phyloP scores from a whole-genome alignment of 495 filamentous ascomycete species.

The Aspergillus avenaceus region DNA sequence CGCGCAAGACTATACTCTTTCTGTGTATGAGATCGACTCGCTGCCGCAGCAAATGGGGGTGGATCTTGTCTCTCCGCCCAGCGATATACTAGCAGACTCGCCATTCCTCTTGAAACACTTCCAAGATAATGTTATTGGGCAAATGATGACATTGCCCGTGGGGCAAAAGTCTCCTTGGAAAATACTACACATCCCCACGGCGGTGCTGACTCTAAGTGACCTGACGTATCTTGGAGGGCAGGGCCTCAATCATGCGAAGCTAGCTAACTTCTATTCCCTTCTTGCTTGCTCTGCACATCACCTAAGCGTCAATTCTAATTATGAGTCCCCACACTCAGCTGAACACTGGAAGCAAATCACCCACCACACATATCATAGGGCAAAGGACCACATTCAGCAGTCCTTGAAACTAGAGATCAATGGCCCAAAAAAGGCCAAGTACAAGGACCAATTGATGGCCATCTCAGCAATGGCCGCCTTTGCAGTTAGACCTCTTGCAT shows the following conservation, averaged over 20 bases:
- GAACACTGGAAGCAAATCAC: constrained; percentile 25
- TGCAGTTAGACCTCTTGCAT: constrained; percentile 18
- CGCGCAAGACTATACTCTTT: background rate
- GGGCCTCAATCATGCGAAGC: constrained; percentile 25
- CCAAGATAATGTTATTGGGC: constrained; percentile 28
- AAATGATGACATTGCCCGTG: constrained; percentile 30
- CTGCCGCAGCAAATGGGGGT: background rate
- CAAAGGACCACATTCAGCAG: constrained; percentile 29
- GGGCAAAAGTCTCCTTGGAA: constrained; percentile 32
- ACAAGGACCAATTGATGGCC: constrained; percentile 40
- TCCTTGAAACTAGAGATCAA: constrained; percentile 27
- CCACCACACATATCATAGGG: constrained; percentile 23
- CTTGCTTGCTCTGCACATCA: constrained; percentile 29
- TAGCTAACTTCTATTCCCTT: constrained; percentile 30
- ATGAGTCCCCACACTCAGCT: constrained; percentile 6
- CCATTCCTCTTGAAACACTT: constrained; percentile 29
- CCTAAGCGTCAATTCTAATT: constrained; percentile 17
- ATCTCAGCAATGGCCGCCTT: constrained; percentile 28
- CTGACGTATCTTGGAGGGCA: constrained; percentile 27
- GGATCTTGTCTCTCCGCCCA: constrained; percentile 1
- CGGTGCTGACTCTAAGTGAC: constrained; percentile 28
- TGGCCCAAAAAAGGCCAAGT: constrained; percentile 32
- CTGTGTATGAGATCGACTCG: background rate
- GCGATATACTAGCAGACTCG: constrained; percentile 20
- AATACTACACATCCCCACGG: constrained; percentile 28